These are phyloP conservation scores for Thelephora ganbajun DNA, from an alignment of 768 basidiomycete species.

Conservation along the genomic window DNA sequence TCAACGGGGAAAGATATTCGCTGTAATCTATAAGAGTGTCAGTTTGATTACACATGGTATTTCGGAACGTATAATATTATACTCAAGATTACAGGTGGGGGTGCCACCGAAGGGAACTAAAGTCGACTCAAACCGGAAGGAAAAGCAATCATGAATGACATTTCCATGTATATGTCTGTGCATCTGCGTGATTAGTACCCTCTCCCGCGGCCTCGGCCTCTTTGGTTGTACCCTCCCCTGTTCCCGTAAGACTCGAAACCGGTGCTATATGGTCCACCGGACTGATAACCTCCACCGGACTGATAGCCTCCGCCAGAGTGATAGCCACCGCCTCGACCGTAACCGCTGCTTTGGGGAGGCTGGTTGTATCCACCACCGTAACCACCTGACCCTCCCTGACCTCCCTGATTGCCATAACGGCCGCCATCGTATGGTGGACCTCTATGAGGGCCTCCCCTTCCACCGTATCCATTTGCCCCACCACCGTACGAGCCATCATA, in stretches of 20 bases:
- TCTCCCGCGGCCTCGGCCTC: slow-evolving; percentile 38
- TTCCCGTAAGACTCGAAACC: slow-evolving; percentile 4
- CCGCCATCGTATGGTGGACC: slow-evolving; percentile 11
- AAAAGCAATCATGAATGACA: background rate
- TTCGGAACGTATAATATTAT: background rate
- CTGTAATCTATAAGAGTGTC: background rate
- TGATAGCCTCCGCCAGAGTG: slow-evolving; percentile 1
- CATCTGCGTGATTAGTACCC: slow-evolving; percentile 20
- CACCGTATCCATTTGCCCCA: slow-evolving; percentile 15
- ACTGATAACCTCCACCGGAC: background rate
- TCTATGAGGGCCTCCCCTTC: slow-evolving; percentile 4
- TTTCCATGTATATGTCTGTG: background rate
- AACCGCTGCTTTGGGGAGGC: background rate
- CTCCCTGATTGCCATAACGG: slow-evolving; percentile 13
- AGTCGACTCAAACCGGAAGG: too few species aligned
- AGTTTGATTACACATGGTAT: background rate
- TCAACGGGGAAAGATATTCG: slow-evolving; percentile 16
- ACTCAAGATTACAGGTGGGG: background rate
- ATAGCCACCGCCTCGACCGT: slow-evolving; percentile 4
- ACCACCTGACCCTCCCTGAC: slow-evolving; percentile 27
- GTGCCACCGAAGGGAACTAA: too few species aligned
- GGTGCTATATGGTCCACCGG: background rate
- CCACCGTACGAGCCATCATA: slow-evolving; percentile 16
- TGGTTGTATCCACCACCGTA: slow-evolving; percentile 17
- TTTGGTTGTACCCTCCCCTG: slow-evolving; percentile 12